phyloP scores from a whole-genome alignment of 345 rosid genomes.

The Gossypioides kirkii region DNA sequence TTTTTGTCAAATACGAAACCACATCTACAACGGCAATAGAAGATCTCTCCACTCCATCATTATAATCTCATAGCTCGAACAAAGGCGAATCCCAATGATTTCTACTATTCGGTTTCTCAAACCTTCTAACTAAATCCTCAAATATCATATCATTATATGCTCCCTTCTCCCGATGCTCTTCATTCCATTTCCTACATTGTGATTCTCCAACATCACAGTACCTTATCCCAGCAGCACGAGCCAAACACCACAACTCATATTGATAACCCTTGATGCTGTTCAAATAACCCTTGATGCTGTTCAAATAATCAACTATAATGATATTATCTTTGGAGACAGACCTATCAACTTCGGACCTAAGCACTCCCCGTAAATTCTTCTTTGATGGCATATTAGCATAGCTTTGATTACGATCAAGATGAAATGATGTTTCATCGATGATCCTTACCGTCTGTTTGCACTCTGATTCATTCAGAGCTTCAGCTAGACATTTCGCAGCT shows the following conservation, averaged over 20 bases:
- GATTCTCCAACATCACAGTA: conserved; percentile 73
- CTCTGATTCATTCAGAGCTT: conserved; percentile 64
- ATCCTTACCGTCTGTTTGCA: conserved; percentile 53
- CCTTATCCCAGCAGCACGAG: conserved; percentile 83
- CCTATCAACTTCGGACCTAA: conserved; percentile 96
- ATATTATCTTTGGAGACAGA: conserved; percentile 80
- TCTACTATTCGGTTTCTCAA: conserved; percentile 86
- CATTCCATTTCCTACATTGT: conserved; percentile 71
- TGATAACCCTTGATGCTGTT: conserved; percentile 91
- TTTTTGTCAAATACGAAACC: conserved; percentile 73
- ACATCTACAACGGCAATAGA: conserved; percentile 62
- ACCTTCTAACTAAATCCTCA: conserved; percentile 75
- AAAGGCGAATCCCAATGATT: conserved; percentile 97
- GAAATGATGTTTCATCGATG: conserved; percentile 71
- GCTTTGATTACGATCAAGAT: conserved; percentile 84
- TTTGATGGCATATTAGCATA: conserved; percentile 86
- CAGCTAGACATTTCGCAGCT: conserved; percentile 57
- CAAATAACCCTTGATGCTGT: conserved; percentile 91
- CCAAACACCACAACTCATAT: conserved; percentile 94
- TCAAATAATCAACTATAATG: conserved; percentile 84
- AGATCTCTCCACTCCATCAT: conserved; percentile 51
- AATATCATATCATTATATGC: conserved; percentile 60
- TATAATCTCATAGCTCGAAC: conserved; percentile 62
- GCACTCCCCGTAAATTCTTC: conserved; percentile 89
- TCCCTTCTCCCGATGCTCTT: conserved; percentile 57